Evolutionary conservation across 225 moss, liverwort and hornwort species (phyloP), one percentile per base, ranked within the genome.

Genomic region (Marchantia paleacea): DNA sequence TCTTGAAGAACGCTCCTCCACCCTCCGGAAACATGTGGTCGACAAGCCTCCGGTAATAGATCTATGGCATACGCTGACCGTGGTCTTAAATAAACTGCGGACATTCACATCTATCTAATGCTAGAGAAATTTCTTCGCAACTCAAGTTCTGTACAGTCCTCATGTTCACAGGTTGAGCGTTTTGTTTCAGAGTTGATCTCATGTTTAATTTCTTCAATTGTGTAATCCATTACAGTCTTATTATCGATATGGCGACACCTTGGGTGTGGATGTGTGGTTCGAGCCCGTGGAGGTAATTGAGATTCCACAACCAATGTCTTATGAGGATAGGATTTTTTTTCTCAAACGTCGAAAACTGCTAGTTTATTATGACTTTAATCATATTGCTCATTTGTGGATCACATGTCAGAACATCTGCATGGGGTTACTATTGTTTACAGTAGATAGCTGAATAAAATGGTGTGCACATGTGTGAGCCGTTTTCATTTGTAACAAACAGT

Each of bases 241-340:
- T 81, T 99, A 94, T 81, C 90, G 88, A 82, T 95, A 90, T 87
- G 95, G 91, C 48, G 99, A 99, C 51, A 91, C 91, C 54, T 79
- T 92, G 69, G 87, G 86, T 62, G 92, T 91, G 47, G 99, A 99
- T 83, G 99, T 99, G 73, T 99, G 99, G 99, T 99, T 99, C 86
- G 94, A 94, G 77, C 92, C 94, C 73, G 92, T 94, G 75, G 99
- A 99, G 99, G 99, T 99, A 83, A 69, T 31, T 39, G 31, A 5
- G 61, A 49, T 28, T 26, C 28, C 55, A 72, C n/a, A n/a, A 72
- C 11, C 9, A 51, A 52, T 0, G 11, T 72, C 16, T 51, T 24
- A 12, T n/a, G 0, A 51, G 51, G 24, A 50, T 20, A 72, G 7
- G 28, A n/a, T 29, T 28, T 1, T 10, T 62, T 18, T 29, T 68